Percentiles rank a stretch among this genome's conserved stretches.
phyloP scores from a whole-genome alignment of 805 yeast genomes.

The Allodekkera sacchari region DNA sequence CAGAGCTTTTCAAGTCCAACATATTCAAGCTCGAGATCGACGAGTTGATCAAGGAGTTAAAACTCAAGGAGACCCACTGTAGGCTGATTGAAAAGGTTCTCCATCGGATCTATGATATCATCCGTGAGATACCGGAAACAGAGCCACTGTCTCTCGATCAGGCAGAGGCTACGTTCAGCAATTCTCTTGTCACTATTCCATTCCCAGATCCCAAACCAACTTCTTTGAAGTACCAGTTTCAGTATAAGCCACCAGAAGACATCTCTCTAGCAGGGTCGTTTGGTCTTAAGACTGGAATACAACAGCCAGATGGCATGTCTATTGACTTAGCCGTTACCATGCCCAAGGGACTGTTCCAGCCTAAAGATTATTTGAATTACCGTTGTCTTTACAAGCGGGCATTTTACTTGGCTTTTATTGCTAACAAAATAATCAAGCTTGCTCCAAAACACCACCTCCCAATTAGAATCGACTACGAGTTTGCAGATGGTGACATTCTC shows the following conservation, averaged over 20 bases:
- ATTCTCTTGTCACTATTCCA: slow-evolving; percentile 56
- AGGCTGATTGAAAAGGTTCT: slow-evolving; percentile 63
- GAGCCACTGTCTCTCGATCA: slow-evolving; percentile 46
- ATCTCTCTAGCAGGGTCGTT: slow-evolving; percentile 83
- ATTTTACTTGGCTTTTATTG: slow-evolving; percentile 73
- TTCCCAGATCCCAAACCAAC: slow-evolving; percentile 87
- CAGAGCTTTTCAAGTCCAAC: slow-evolving; percentile 89
- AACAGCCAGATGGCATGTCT: slow-evolving; percentile 50
- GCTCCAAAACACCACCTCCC: slow-evolving; percentile 51
- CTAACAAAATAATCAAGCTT: slow-evolving; percentile 50
- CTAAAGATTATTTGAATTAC: slow-evolving; percentile 85
- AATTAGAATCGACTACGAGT: slow-evolving; percentile 53
- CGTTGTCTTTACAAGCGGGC: slow-evolving; percentile 86
- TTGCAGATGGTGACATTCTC: slow-evolving; percentile 66
- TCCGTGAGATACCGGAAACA: slow-evolving; percentile 55
- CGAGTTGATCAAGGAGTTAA: slow-evolving; percentile 76
- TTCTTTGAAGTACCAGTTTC: slow-evolving; percentile 57
- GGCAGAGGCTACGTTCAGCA: slow-evolving; percentile 43
- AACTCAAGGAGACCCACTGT: slow-evolving; percentile 61
- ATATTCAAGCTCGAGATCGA: slow-evolving; percentile 94
- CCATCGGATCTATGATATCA: slow-evolving; percentile 61
- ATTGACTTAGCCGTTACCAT: slow-evolving; percentile 78
- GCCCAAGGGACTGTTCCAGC: slow-evolving; percentile 68
- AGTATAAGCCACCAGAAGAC: slow-evolving; percentile 60
- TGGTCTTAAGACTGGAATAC: slow-evolving; percentile 75